These are phyloP conservation scores for Penicillium sclerotigenum DNA, from an alignment of 2,329 filamentous ascomycete species.

Conservation along the genomic window DNA sequence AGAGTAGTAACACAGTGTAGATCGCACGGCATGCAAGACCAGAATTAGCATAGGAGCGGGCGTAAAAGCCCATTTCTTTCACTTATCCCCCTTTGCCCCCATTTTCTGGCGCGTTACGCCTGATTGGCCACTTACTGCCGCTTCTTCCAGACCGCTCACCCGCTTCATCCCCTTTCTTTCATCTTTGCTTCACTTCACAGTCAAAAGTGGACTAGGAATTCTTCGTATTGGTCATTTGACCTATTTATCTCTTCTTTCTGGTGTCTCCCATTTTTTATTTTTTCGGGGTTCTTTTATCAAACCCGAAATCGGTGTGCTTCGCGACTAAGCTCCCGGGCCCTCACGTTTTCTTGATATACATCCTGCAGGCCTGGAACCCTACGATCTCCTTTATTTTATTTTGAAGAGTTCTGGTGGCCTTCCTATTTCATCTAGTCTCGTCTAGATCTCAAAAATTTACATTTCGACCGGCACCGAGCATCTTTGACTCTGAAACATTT, in stretches of 20 bases:
- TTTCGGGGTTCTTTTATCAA: background rate
- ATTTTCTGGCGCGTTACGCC: conserved; percentile 8
- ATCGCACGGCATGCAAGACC: conserved; percentile 5
- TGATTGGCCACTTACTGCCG: conserved; percentile 24
- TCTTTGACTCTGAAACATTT: conserved; percentile 13
- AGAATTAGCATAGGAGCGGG: conserved; percentile 1
- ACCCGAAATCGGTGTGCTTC: conserved; percentile 10
- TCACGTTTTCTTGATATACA: conserved; percentile 12
- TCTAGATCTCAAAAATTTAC: background rate
- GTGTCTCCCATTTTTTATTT: background rate
- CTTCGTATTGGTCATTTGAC: background rate
- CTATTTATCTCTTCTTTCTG: background rate
- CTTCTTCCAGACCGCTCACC: conserved; percentile 22
- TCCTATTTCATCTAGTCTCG: background rate
- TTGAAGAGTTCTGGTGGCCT: conserved; percentile 7
- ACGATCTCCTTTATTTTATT: background rate
- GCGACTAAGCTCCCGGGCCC: conserved; percentile 16
- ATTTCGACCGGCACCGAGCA: conserved; percentile 2
- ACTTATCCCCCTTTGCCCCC: conserved; percentile 13
- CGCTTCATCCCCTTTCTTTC: conserved; percentile 25
- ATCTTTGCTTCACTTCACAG: conserved; percentile 2
- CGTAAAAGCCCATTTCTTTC: background rate
- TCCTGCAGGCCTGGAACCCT: background rate
- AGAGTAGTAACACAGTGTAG: background rate
- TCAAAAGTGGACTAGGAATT: background rate